Conservation (phyloP, 108 stramenopile species). For the Cyclotella sp. region DNA sequence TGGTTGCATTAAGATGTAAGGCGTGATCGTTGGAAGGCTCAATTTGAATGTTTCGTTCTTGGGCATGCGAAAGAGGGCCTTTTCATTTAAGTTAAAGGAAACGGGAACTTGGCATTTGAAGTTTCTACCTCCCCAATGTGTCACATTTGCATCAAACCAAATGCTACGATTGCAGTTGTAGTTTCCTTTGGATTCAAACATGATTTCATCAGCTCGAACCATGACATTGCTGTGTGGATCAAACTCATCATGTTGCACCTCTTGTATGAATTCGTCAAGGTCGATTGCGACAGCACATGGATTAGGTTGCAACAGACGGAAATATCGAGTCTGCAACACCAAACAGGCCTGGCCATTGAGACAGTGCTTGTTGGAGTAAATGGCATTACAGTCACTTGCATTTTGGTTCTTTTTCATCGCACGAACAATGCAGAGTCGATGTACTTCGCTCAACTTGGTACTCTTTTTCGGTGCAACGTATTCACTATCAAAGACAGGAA, state of each 20-base stretch:
- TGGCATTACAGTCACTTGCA: background rate
- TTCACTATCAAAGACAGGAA: background rate
- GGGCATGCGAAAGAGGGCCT: constrained; percentile 30
- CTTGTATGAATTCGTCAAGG: constrained; percentile 1
- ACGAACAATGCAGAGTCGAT: constrained; percentile 12
- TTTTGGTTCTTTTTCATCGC: background rate
- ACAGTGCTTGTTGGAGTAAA: constrained; percentile 8
- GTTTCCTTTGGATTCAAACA: constrained; percentile 41
- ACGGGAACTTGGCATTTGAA: constrained; percentile 16
- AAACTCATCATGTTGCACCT: constrained; percentile 14
- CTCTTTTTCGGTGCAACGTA: background rate
- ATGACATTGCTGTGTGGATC: background rate
- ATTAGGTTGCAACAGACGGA: background rate
- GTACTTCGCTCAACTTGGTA: constrained; percentile 1
- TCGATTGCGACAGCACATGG: background rate
- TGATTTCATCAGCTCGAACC: constrained; percentile 31
- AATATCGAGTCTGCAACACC: constrained; percentile 37
- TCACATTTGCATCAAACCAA: constrained; percentile 32
- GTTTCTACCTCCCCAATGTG: background rate
- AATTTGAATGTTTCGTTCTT: constrained; percentile 28
- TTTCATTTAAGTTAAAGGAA: background rate
- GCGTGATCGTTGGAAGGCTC: constrained; percentile 12
- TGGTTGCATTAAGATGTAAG: constrained; percentile 35
- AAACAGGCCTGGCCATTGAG: constrained; percentile 30
- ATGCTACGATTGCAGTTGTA: constrained; percentile 32